These are phyloP conservation scores for Agaricales sp. DNA, from an alignment of 1,284 basidiomycete genomes.

Conservation along the genomic window DNA sequence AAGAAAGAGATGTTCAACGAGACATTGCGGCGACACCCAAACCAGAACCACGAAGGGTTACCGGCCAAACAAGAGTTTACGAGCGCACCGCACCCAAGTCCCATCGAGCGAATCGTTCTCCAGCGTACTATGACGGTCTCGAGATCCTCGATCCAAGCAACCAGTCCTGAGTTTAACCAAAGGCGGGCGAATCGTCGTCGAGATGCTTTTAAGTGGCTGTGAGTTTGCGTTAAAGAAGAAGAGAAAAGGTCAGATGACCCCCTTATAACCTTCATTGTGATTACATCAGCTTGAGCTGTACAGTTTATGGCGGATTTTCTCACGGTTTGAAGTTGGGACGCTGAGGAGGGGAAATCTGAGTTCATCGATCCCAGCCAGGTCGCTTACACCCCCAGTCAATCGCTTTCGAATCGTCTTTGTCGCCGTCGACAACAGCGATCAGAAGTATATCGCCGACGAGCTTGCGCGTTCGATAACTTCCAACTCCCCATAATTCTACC, in stretches of 20 bases:
- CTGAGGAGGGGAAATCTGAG: background rate
- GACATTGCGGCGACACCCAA: conserved; percentile 77
- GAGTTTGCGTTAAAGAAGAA: conserved; percentile 31
- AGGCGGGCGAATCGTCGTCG: conserved; percentile 70
- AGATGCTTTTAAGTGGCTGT: conserved; percentile 64
- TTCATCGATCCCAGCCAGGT: too few relatives aligned
- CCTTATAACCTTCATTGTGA: too few relatives aligned
- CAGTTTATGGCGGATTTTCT: background rate
- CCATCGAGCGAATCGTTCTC: conserved; percentile 56
- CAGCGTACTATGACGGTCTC: conserved; percentile 77
- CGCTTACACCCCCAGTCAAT: too few relatives aligned
- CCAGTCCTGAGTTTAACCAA: conserved; percentile 52
- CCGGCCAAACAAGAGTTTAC: conserved; percentile 32
- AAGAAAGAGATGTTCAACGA: conserved; percentile 37
- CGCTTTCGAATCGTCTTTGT: too few relatives aligned
- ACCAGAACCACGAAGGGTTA: conserved; percentile 52
- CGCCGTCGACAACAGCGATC: too few relatives aligned
- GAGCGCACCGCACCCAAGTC: conserved; percentile 79
- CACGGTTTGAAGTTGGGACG: background rate
- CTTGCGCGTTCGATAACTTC: too few relatives aligned
- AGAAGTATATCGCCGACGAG: too few relatives aligned
- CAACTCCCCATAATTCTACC: too few relatives aligned
- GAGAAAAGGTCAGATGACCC: conserved; percentile 5
- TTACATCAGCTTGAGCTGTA: too few relatives aligned
- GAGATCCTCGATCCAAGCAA: conserved; percentile 63